phyloP scores from a whole-genome alignment of 2,329 filamentous ascomycete species.

The Xylariales sp. region DNA sequence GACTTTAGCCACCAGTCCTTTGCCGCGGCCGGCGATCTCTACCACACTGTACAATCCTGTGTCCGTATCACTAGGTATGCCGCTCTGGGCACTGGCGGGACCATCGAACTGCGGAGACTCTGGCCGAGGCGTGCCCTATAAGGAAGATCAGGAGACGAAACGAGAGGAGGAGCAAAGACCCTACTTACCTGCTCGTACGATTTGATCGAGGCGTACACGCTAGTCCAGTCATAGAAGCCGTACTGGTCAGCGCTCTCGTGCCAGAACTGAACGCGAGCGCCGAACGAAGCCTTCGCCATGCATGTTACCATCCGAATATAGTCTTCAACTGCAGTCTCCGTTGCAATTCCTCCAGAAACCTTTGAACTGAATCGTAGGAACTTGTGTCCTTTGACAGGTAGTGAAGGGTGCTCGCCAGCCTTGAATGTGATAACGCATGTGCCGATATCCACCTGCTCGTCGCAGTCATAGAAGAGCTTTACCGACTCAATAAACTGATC shows the following conservation, averaged over 20 bases:
- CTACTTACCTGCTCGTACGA: background rate
- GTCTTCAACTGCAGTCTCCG: background rate
- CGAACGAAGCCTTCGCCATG: conserved; percentile 1
- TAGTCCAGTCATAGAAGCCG: conserved; percentile 7
- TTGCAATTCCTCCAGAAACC: background rate
- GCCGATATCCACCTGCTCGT: background rate
- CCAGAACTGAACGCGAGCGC: conserved; percentile 1
- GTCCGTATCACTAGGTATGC: too few species aligned
- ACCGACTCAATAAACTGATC: background rate
- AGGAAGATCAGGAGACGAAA: background rate
- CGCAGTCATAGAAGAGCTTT: background rate
- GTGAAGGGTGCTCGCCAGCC: conserved; percentile 2
- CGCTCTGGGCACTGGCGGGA: background rate
- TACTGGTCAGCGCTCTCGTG: background rate
- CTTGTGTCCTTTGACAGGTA: conserved; percentile 4
- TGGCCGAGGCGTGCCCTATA: background rate
- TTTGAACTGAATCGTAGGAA: conserved; percentile 7
- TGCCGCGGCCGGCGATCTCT: conserved; percentile 29
- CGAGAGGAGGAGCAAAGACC: background rate
- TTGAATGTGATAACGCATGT: background rate
- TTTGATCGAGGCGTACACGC: conserved; percentile 1
- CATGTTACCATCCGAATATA: conserved; percentile 1
- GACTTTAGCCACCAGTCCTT: conserved; percentile 32
- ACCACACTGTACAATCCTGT: conserved; percentile 14
- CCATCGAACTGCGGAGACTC: background rate